Conservation (phyloP, 2,329 filamentous ascomycete species). For the Aspergillus sp. region DNA sequence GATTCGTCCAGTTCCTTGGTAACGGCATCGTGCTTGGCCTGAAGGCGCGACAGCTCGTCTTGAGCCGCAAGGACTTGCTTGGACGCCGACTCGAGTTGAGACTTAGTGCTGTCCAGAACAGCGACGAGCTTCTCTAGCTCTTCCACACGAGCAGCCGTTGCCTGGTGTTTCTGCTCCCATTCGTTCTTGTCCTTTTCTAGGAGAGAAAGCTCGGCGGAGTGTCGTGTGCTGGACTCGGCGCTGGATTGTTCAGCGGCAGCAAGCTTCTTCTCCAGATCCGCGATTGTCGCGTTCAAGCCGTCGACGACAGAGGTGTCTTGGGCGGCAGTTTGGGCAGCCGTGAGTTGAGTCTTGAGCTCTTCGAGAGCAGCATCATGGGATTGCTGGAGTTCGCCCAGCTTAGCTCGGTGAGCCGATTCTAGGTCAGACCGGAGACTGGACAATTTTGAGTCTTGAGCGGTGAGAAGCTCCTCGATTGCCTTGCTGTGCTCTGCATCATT, state of each 20-base stretch:
- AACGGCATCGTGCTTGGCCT: conserved; percentile 35
- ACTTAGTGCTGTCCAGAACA: conserved; percentile 74
- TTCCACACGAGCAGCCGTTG: conserved; percentile 64
- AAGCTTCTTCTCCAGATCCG: conserved; percentile 66
- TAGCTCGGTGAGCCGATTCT: conserved; percentile 40
- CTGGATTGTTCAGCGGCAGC: conserved; percentile 56
- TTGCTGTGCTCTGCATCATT: conserved; percentile 44
- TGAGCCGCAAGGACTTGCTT: conserved; percentile 50
- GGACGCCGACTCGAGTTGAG: conserved; percentile 68
- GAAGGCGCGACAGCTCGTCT: conserved; percentile 38
- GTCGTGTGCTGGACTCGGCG: conserved; percentile 47
- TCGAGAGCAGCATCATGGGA: conserved; percentile 40
- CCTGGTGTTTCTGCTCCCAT: conserved; percentile 47
- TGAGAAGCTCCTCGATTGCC: conserved; percentile 47
- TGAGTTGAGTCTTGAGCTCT: conserved; percentile 40
- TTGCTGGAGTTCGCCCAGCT: conserved; percentile 42
- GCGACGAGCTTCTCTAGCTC: conserved; percentile 83
- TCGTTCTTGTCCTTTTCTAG: conserved; percentile 48
- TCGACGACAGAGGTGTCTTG: conserved; percentile 45
- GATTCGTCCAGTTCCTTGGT: conserved; percentile 39
- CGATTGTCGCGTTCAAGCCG: conserved; percentile 45
- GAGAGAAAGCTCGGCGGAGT: conserved; percentile 53
- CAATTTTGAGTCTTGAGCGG: conserved; percentile 45
- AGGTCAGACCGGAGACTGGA: conserved; percentile 41
- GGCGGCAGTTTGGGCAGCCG: conserved; percentile 39